Evolutionary conservation across 306 rosid genomes (phyloP).

Genomic region (Cercis canadensis): DNA sequence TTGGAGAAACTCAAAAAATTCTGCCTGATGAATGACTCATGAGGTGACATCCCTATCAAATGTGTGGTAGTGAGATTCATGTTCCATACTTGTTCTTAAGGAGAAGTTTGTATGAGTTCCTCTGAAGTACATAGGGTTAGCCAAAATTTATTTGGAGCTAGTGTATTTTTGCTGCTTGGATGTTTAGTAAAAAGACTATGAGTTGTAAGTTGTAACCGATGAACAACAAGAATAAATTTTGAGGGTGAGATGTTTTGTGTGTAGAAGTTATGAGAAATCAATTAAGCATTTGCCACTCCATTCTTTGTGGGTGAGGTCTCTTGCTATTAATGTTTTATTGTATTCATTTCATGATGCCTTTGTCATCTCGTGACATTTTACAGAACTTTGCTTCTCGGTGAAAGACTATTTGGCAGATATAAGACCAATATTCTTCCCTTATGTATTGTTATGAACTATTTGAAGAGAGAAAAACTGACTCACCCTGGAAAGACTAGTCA

Average conservation of each 20-base stretch:
- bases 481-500: slow-evolving; percentile 1
- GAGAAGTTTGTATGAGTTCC: background rate
- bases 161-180: background rate
- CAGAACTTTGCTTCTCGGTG: too few species aligned
- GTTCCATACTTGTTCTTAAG: background rate
- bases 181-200: background rate
- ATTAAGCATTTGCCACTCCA: background rate
- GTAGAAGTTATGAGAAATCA: background rate
- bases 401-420: background rate
- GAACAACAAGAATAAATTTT: background rate
- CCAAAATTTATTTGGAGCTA: background rate
- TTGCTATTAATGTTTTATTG: background rate
- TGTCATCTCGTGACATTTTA: background rate
- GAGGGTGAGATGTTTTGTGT: background rate
- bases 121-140: background rate
- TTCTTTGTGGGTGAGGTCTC: background rate
- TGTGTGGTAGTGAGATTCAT: background rate
- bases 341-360: background rate
- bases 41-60: background rate
- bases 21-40: background rate
- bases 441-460: background rate
- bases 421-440: background rate
- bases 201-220: background rate
- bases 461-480: background rate
- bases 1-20: background rate